phyloP scores from a whole-genome alignment of 1,284 basidiomycete genomes.

The Polyporus tsugae region DNA sequence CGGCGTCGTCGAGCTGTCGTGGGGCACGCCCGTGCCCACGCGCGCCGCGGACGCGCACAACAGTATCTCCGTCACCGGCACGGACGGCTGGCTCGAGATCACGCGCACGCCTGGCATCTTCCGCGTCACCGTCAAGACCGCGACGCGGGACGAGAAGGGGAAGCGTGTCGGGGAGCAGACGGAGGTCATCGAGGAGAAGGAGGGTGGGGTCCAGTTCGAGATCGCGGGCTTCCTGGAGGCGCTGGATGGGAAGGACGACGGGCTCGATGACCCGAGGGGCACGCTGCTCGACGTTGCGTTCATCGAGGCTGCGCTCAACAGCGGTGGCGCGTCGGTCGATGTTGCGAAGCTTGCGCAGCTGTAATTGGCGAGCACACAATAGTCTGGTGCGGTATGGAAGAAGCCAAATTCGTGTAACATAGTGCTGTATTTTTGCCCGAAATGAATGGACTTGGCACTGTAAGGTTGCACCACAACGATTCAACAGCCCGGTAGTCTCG shows the following conservation, averaged over 20 bases:
- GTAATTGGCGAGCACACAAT: constrained; percentile 9
- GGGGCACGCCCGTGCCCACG: constrained; percentile 60
- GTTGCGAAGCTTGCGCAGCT: constrained; percentile 51
- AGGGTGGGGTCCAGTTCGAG: constrained; percentile 66
- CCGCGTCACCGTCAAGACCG: constrained; percentile 51
- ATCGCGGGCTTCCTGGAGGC: constrained; percentile 68
- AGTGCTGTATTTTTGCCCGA: not conserved
- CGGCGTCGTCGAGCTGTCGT: constrained; percentile 66
- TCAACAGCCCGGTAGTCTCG: not conserved
- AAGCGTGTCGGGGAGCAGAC: constrained; percentile 51
- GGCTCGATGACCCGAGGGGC: constrained; percentile 59
- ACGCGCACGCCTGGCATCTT: constrained; percentile 38
- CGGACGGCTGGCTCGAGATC: constrained; percentile 57
- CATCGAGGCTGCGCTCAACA: constrained; percentile 80
- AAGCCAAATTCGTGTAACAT: not conserved
- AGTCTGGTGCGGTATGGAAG: not conserved
- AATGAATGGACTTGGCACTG: not conserved
- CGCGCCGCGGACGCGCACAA: constrained; percentile 41
- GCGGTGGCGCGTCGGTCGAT: constrained; percentile 68
- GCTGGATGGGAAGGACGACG: constrained; percentile 54
- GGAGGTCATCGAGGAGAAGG: constrained; percentile 57
- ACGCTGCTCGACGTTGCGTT: constrained; percentile 80
- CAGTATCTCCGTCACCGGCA: constrained; percentile 64
- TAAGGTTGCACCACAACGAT: not conserved
- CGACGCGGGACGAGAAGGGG: constrained; percentile 51